phyloP scores from a whole-genome alignment of 163 green algal genomes.

The Chloromonas sp. region DNA sequence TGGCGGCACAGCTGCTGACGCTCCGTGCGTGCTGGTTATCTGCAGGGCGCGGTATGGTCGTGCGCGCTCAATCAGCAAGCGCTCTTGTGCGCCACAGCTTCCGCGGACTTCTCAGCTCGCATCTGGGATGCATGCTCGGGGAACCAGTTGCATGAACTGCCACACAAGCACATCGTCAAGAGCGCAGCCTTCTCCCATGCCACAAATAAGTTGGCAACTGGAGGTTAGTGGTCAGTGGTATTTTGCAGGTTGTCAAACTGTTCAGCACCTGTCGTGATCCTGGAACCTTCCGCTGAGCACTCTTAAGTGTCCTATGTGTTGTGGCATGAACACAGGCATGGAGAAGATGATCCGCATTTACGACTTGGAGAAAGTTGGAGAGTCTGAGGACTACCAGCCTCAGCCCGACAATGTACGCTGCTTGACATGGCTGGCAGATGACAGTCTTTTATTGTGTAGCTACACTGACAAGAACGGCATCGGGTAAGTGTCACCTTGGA shows the following conservation, averaged over 20 bases:
- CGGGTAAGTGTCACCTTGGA: slow-evolving; percentile 14
- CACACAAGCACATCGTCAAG: slow-evolving; percentile 85
- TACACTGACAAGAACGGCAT: slow-evolving; percentile 40
- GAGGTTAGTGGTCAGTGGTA: slow-evolving; percentile 31
- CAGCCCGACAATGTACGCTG: slow-evolving; percentile 53
- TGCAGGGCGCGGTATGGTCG: slow-evolving; percentile 89
- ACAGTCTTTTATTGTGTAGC: slow-evolving; percentile 71
- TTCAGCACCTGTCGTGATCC: neutral
- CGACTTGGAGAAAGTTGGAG: slow-evolving; percentile 74
- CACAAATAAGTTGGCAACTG: slow-evolving; percentile 55
- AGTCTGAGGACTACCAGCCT: slow-evolving; percentile 40
- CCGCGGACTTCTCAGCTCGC: slow-evolving; percentile 91
- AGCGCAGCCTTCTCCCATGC: slow-evolving; percentile 61
- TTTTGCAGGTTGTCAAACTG: neutral
- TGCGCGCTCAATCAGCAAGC: slow-evolving; percentile 82
- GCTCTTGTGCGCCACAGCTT: slow-evolving; percentile 83
- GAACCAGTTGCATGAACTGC: slow-evolving; percentile 73
- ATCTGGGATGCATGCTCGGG: slow-evolving; percentile 94
- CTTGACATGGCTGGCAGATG: slow-evolving; percentile 60
- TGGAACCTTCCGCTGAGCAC: too few relatives aligned
- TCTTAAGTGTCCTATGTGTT: too few relatives aligned
- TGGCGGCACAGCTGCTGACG: neutral
- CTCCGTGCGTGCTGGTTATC: neutral
- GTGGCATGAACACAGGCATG: slow-evolving; percentile 37
- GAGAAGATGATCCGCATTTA: slow-evolving; percentile 91